phyloP scores from a whole-genome alignment of 495 filamentous ascomycete genomes.

The Penicillium diatomitis region DNA sequence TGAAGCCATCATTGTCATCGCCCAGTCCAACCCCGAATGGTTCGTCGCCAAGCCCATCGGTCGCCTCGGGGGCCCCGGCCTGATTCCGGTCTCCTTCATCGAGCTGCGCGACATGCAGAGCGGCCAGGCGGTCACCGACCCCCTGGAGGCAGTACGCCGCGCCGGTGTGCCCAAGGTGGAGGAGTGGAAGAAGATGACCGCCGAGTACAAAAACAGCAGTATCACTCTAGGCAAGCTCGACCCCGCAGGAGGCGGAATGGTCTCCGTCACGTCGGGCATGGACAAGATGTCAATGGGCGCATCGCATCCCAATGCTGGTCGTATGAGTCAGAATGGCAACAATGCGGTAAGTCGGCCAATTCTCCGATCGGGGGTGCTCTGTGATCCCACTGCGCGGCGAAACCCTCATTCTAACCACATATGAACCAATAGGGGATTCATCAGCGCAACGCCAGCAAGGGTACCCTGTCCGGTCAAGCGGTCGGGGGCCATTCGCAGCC shows the following conservation, averaged over 20 bases:
- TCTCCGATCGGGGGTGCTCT: not conserved
- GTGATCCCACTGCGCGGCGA: not conserved
- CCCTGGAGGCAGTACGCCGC: slow-evolving; percentile 74
- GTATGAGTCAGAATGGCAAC: slow-evolving; percentile 37
- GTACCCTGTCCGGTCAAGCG: slow-evolving; percentile 22
- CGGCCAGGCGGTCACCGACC: slow-evolving; percentile 70
- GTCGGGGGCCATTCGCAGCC: slow-evolving; percentile 15
- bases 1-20: slow-evolving; percentile 96
- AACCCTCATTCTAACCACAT: too few relatives aligned
- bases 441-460: slow-evolving; percentile 39
- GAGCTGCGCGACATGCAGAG: slow-evolving; percentile 93
- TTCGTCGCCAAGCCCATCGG: slow-evolving; percentile 98
- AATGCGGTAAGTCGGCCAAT: slow-evolving; percentile 31
- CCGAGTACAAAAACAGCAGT: slow-evolving; percentile 98
- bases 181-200: slow-evolving; percentile 99
- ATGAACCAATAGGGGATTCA: slow-evolving; percentile 26
- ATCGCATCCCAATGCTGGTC: slow-evolving; percentile 22
- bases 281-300: slow-evolving; percentile 65
- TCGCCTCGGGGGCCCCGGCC: slow-evolving; percentile 80
- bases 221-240: slow-evolving; percentile 92
- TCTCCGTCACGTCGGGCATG: slow-evolving; percentile 58
- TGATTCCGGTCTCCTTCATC: slow-evolving; percentile 96
- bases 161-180: slow-evolving; percentile 96
- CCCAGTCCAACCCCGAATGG: slow-evolving; percentile 99
- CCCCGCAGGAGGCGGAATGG: slow-evolving; percentile 27